These are phyloP conservation scores for Suhomyces coccinellae DNA, from an alignment of 1,139 yeast species.

Conservation along the genomic window DNA sequence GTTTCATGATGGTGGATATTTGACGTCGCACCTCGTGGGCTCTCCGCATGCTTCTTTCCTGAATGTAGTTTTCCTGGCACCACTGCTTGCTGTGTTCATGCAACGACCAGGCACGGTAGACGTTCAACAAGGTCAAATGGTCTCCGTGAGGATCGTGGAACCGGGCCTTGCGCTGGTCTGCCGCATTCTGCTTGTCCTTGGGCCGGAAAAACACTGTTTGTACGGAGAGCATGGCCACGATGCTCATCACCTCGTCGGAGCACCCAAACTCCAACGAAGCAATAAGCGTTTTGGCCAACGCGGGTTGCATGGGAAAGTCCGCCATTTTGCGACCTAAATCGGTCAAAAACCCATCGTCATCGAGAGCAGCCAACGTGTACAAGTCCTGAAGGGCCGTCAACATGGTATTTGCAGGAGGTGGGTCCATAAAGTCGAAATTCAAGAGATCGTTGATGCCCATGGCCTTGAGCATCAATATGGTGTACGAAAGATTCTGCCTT, in stretches of 20 bases:
- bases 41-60: slow-evolving; percentile 72
- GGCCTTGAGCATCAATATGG: slow-evolving; percentile 86
- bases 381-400: slow-evolving; percentile 80
- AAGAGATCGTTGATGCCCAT: slow-evolving; percentile 88
- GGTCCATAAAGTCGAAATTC: slow-evolving; percentile 90
- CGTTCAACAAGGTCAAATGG: slow-evolving; percentile 80
- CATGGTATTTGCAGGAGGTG: slow-evolving; percentile 79
- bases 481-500: slow-evolving; percentile 81
- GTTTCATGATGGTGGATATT: slow-evolving; percentile 59
- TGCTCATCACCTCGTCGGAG: slow-evolving; percentile 77
- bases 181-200: slow-evolving; percentile 66
- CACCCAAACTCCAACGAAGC: slow-evolving; percentile 74
- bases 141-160: slow-evolving; percentile 84
- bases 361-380: slow-evolving; percentile 79
- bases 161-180: slow-evolving; percentile 74
- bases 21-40: slow-evolving; percentile 83
- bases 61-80: slow-evolving; percentile 82
- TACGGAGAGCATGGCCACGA: slow-evolving; percentile 89
- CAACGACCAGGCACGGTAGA: slow-evolving; percentile 74
- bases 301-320: slow-evolving; percentile 94
- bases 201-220: slow-evolving; percentile 87
- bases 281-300: slow-evolving; percentile 77
- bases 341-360: slow-evolving; percentile 75
- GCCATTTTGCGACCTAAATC: slow-evolving; percentile 80
- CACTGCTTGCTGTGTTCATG: slow-evolving; percentile 64